These are phyloP conservation scores for Tetrapisispora nanseiensis DNA, from an alignment of 805 yeast species.

Conservation along the genomic window DNA sequence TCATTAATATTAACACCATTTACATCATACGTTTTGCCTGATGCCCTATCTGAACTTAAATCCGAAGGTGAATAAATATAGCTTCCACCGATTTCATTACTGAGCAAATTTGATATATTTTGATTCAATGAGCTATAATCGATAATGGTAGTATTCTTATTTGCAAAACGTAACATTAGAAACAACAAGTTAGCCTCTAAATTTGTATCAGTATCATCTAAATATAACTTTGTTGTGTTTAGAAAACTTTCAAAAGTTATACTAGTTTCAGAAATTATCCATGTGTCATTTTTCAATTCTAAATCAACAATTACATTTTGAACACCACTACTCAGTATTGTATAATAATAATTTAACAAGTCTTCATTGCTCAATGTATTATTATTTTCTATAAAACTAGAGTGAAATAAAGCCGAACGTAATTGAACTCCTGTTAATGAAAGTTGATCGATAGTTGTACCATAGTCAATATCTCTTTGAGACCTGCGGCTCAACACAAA, in stretches of 20 bases:
- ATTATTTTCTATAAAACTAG: constrained; percentile 9
- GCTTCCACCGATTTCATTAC: constrained; percentile 10
- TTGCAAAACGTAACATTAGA: constrained; percentile 30
- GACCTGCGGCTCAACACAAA: constrained; percentile 24
- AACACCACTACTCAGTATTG: constrained; percentile 36
- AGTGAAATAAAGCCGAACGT: constrained; percentile 22
- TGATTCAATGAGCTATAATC: neutral
- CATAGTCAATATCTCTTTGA: constrained; percentile 39
- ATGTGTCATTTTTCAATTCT: constrained; percentile 42
- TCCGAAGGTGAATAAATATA: constrained; percentile 26
- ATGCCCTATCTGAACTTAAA: constrained; percentile 14
- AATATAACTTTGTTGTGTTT: constrained; percentile 26
- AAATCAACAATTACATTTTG: constrained; percentile 43
- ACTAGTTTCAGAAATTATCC: constrained; percentile 12
- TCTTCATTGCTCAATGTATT: constrained; percentile 25
- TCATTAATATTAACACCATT: constrained; percentile 5
- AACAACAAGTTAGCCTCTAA: constrained; percentile 37
- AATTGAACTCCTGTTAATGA: constrained; percentile 35
- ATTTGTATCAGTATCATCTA: constrained; percentile 36
- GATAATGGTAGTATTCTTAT: neutral
- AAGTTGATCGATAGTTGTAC: constrained; percentile 33
- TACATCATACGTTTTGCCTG: constrained; percentile 11
- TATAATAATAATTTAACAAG: constrained; percentile 22
- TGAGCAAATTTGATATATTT: constrained; percentile 17
- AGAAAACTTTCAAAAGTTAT: constrained; percentile 23